These are phyloP conservation scores for Paraurostyla sp. DNA, from an alignment of 73 alveolate genomes.

Conservation along the genomic window DNA sequence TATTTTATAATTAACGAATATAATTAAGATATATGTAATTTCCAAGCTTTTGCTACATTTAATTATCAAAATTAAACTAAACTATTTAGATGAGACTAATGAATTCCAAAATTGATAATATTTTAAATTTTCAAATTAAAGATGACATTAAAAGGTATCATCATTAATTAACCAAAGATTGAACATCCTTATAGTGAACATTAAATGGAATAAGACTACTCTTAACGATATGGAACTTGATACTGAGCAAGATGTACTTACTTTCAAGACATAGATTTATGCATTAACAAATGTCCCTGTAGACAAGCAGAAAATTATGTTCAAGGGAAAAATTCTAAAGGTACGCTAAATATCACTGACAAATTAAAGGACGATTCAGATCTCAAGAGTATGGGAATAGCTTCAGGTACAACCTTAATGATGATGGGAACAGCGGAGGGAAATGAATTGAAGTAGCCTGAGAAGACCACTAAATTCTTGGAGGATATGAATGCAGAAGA, in stretches of 20 bases:
- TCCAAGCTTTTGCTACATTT: no score
- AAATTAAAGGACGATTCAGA: constrained; percentile 72
- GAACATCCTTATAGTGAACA: constrained; percentile 47
- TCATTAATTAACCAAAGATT: not conserved
- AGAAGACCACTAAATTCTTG: constrained; percentile 79
- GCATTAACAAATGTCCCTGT: constrained; percentile 88
- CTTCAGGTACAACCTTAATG: constrained; percentile 79
- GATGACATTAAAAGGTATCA: not conserved
- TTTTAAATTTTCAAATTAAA: constrained; percentile 23
- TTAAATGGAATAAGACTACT: constrained; percentile 79
- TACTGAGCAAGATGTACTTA: constrained; percentile 37
- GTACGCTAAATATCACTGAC: constrained; percentile 51
- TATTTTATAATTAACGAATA: no score
- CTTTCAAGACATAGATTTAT: constrained; percentile 71
- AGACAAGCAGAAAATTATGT: constrained; percentile 92
- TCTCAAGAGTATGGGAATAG: constrained; percentile 64
- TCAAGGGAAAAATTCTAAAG: constrained; percentile 92
- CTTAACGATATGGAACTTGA: constrained; percentile 73
- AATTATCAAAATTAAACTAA: no score
- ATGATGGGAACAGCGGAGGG: constrained; percentile 97
- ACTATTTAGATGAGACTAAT: not conserved
- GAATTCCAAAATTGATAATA: not conserved
- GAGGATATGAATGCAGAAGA: constrained; percentile 98
- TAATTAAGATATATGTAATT: no score
- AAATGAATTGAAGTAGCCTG: constrained; percentile 71